A percentile compares a stretch with the other conserved stretches of the same genome.
Conservation (phyloP, 345 rosid genomes). For the Eucalyptus cloeziana region DNA sequence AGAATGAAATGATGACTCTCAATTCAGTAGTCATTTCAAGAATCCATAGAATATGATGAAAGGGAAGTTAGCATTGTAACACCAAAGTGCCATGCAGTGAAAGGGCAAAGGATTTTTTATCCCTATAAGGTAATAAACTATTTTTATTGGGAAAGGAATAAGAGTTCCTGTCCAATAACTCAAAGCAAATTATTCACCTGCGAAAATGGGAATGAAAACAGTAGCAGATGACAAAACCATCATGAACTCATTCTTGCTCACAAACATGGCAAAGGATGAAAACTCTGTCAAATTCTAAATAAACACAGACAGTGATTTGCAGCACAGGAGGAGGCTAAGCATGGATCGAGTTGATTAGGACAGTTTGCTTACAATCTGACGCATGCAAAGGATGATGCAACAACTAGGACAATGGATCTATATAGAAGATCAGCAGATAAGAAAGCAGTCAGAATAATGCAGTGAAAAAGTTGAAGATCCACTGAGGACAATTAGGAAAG, state of each 20-base stretch:
- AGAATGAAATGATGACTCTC: neutral
- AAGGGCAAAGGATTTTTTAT: neutral
- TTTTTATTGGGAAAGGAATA: neutral
- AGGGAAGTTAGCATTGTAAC: neutral
- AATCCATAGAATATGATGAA: neutral
- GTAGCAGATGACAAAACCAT: neutral
- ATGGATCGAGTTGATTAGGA: neutral
- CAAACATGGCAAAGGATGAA: neutral
- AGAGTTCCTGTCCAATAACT: neutral
- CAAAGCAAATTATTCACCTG: neutral
- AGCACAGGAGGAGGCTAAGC: neutral
- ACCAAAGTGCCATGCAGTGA: neutral
- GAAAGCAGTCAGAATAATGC: neutral
- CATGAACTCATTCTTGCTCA: neutral
- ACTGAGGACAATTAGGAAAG: neutral
- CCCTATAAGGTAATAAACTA: neutral
- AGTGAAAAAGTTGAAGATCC: neutral
- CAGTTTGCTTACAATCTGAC: neutral
- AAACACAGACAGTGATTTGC: neutral
- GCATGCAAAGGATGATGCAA: neutral
- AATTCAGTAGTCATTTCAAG: neutral
- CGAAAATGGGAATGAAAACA: neutral
- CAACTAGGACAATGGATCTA: neutral
- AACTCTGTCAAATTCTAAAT: neutral
- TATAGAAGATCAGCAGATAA: neutral